phyloP scores from a whole-genome alignment of 2,329 filamentous ascomycete genomes.

The Paecilomyces formosus region DNA sequence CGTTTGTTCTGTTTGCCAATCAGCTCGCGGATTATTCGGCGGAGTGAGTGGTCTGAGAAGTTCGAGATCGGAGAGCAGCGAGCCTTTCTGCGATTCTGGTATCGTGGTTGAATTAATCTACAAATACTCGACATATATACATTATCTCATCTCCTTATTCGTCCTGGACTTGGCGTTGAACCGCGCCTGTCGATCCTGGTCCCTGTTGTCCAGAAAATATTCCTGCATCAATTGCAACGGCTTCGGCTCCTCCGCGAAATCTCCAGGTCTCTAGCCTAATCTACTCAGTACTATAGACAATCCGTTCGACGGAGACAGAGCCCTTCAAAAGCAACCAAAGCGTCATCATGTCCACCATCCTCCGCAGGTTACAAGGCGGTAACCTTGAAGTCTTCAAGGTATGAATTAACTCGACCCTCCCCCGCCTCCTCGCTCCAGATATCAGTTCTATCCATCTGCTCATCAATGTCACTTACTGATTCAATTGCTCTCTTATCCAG shows the following conservation, averaged over 20 bases:
- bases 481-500: slow-evolving; percentile 39
- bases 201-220: no score
- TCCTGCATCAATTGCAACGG: no score
- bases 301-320: not conserved
- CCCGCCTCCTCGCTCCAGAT: not conserved
- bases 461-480: not conserved
- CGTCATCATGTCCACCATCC: slow-evolving; percentile 29
- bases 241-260: no score
- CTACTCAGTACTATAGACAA: not conserved
- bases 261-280: no score
- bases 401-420: slow-evolving; percentile 13
- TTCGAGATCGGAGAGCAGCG: not conserved
- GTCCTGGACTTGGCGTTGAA: no score
- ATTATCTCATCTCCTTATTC: no score
- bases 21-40: not conserved
- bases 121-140: not conserved
- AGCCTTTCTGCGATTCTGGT: not conserved
- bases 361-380: slow-evolving; percentile 62
- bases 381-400: slow-evolving; percentile 97
- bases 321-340: not conserved
- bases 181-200: no score
- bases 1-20: not conserved
- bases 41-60: not conserved
- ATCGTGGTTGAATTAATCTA: not conserved
- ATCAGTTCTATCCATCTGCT: not conserved